Conservation (phyloP, 2,329 filamentous ascomycete species). For the Blastomyces gilchristii region DNA sequence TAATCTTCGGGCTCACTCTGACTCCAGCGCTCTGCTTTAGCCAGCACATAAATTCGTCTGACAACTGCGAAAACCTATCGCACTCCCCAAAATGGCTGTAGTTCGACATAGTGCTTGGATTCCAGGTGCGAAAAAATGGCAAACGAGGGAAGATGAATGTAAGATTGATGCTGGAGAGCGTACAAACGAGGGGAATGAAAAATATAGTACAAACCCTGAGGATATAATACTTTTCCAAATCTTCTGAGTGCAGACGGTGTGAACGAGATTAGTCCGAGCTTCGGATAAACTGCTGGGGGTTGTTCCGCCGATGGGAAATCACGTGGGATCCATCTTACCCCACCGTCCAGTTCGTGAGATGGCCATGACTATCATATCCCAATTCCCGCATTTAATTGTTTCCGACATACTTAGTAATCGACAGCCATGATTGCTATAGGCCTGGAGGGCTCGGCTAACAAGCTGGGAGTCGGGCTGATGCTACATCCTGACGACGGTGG, state of each 20-base stretch:
- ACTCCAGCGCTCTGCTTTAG: conserved; percentile 42
- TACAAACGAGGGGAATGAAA: conserved; percentile 9
- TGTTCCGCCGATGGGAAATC: neutral
- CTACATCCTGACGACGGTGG: conserved; percentile 52
- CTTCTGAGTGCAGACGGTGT: conserved; percentile 15
- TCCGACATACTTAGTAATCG: neutral
- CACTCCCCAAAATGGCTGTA: conserved; percentile 26
- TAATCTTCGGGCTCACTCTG: conserved; percentile 48
- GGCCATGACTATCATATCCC: neutral
- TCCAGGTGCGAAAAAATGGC: neutral
- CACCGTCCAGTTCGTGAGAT: neutral
- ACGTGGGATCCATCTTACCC: conserved; percentile 1
- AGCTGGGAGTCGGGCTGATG: conserved; percentile 89
- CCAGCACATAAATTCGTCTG: conserved; percentile 48
- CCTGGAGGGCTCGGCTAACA: conserved; percentile 93
- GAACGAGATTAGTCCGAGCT: conserved; percentile 18
- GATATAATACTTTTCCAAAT: conserved; percentile 14
- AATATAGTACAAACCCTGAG: conserved; percentile 7
- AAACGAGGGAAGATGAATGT: neutral
- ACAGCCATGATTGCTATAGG: conserved; percentile 55
- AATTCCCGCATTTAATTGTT: neutral
- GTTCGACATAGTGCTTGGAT: conserved; percentile 25
- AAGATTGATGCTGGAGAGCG: neutral
- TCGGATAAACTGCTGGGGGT: conserved; percentile 21
- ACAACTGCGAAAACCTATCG: conserved; percentile 37